These are phyloP conservation scores for Gnaphalium uliginosum DNA, from an alignment of 129 eudicot species.

Conservation along the genomic window DNA sequence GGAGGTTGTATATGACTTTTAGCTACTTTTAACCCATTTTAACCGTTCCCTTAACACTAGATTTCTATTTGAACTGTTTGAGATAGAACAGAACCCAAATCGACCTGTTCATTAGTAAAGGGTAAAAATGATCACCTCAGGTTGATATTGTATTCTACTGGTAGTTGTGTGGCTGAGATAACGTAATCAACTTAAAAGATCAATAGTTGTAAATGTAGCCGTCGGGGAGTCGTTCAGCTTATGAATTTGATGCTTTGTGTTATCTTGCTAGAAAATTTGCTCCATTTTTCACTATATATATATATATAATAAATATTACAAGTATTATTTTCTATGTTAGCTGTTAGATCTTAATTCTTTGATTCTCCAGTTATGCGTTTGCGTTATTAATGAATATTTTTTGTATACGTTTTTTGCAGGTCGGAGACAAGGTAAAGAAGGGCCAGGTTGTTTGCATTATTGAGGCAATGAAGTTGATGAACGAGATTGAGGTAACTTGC, in stretches of 20 bases:
- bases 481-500: slow-evolving; percentile 69
- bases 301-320: background rate
- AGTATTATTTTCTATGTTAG: background rate
- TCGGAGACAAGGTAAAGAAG: slow-evolving; percentile 78
- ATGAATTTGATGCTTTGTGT: background rate
- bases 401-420: slow-evolving; percentile 37
- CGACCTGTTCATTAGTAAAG: background rate
- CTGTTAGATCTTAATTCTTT: background rate
- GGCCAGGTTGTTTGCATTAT: slow-evolving; percentile 83
- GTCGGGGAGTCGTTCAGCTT: background rate
- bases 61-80: background rate
- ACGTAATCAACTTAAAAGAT: too few species aligned
- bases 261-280: background rate
- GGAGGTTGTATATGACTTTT: background rate
- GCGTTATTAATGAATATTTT: background rate
- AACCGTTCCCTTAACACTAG: too few species aligned
- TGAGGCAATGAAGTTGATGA: slow-evolving; percentile 94
- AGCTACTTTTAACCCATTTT: background rate
- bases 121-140: background rate
- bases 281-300: background rate
- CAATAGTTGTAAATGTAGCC: background rate
- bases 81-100: background rate
- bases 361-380: background rate
- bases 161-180: background rate
- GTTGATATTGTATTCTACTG: background rate